phyloP scores from a whole-genome alignment of 2,329 filamentous ascomycete species.

The Tolypocladium guangdongense region DNA sequence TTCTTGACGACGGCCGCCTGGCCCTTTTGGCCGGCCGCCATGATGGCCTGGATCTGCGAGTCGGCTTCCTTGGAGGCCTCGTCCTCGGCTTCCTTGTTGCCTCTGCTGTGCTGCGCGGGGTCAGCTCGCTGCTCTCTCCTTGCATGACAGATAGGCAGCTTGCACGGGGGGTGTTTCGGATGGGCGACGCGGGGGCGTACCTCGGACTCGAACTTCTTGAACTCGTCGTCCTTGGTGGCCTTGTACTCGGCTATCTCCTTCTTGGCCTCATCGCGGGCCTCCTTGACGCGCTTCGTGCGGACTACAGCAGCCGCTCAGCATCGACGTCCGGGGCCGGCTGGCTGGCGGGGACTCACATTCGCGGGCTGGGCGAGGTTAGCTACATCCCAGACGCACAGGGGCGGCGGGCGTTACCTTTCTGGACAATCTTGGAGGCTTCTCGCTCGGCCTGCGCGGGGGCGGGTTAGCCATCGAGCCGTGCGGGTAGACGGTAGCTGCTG shows the following conservation, averaged over 20 bases:
- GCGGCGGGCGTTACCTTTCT: constrained; percentile 56
- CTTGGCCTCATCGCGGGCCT: constrained; percentile 91
- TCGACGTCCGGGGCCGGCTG: constrained; percentile 1
- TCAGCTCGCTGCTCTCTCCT: background rate
- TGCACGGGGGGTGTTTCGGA: too few species aligned
- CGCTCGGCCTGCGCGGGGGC: constrained; percentile 68
- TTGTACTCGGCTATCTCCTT: constrained; percentile 95
- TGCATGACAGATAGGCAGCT: background rate
- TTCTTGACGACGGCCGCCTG: constrained; percentile 73
- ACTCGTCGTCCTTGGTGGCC: constrained; percentile 83
- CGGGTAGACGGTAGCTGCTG: background rate
- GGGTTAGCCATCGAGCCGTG: constrained; percentile 1
- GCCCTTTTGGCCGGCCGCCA: constrained; percentile 66
- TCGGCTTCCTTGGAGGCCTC: constrained; percentile 74
- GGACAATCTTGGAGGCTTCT: constrained; percentile 97
- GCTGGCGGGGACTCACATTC: constrained; percentile 57
- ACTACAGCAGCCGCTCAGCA: constrained; percentile 11
- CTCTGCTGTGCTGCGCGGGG: constrained; percentile 65
- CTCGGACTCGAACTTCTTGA: constrained; percentile 82
- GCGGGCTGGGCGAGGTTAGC: constrained; percentile 47
- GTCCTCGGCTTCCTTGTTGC: constrained; percentile 69
- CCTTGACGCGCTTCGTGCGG: constrained; percentile 94
- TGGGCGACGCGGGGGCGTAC: constrained; percentile 20
- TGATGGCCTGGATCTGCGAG: constrained; percentile 70
- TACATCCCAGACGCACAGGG: background rate